phyloP scores from a whole-genome alignment of 1,139 yeast genomes.

The Lodderomyces jiufengensis region DNA sequence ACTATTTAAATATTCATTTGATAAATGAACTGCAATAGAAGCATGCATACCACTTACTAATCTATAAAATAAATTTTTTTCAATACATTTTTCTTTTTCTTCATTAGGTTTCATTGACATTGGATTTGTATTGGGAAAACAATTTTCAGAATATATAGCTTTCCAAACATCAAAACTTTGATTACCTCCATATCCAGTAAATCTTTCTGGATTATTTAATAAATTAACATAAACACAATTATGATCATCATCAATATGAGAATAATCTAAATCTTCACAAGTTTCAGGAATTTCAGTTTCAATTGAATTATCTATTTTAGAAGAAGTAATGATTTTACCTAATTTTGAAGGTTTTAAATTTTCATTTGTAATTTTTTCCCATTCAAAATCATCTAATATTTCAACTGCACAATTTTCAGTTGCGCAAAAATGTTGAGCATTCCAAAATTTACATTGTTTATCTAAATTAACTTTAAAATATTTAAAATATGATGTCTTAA shows the following conservation, averaged over 20 bases:
- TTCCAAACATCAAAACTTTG: slow-evolving; percentile 93
- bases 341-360: slow-evolving; percentile 70
- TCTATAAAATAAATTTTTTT: slow-evolving; percentile 84
- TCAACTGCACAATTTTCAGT: slow-evolving; percentile 95
- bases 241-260: slow-evolving; percentile 55
- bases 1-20: slow-evolving; percentile 77
- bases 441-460: slow-evolving; percentile 86
- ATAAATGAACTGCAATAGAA: slow-evolving; percentile 88
- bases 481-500: slow-evolving; percentile 72
- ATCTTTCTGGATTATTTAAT: slow-evolving; percentile 88
- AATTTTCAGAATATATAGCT: slow-evolving; percentile 87
- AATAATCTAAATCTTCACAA: slow-evolving; percentile 47
- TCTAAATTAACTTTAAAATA: slow-evolving; percentile 85
- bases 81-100: slow-evolving; percentile 60
- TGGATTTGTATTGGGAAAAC: slow-evolving; percentile 59
- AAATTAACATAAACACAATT: slow-evolving; percentile 80
- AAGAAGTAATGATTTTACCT: slow-evolving; percentile 42
- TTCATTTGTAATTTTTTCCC: slow-evolving; percentile 64
- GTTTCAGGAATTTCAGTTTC: slow-evolving; percentile 20
- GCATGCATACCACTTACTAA: slow-evolving; percentile 93
- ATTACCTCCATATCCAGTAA: slow-evolving; percentile 92
- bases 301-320: slow-evolving; percentile 17
- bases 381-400: slow-evolving; percentile 50
- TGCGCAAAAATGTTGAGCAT: slow-evolving; percentile 81
- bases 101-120: slow-evolving; percentile 31